Percentiles rank a stretch among this genome's conserved stretches.
Conservation (phyloP, 2,329 filamentous ascomycete species). For the Colletotrichum sp. region DNA sequence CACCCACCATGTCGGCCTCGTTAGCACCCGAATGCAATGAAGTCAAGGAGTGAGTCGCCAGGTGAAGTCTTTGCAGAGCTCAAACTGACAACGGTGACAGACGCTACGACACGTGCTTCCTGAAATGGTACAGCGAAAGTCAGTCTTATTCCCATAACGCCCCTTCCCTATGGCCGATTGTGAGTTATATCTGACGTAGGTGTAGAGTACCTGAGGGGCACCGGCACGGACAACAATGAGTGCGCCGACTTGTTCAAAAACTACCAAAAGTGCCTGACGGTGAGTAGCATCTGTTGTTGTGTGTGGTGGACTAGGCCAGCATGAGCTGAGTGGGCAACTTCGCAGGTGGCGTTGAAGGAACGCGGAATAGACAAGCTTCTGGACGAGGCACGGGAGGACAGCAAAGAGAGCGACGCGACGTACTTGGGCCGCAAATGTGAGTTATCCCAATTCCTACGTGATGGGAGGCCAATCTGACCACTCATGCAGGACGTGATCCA, state of each 20-base stretch:
- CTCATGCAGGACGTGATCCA: background rate
- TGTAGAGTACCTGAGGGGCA: slow-evolving; percentile 86
- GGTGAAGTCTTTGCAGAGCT: background rate
- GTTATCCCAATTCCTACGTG: slow-evolving; percentile 3
- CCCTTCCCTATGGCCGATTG: background rate
- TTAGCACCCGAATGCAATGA: slow-evolving; percentile 95
- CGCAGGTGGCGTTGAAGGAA: slow-evolving; percentile 82
- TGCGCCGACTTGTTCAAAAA: slow-evolving; percentile 86
- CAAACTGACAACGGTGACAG: slow-evolving; percentile 48
- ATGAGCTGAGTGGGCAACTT: background rate
- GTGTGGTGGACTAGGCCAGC: background rate
- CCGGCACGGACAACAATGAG: slow-evolving; percentile 80
- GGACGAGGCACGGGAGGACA: slow-evolving; percentile 87
- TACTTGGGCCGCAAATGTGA: slow-evolving; percentile 48
- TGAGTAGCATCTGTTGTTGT: slow-evolving; percentile 39
- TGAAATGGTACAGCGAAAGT: slow-evolving; percentile 99
- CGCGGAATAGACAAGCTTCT: slow-evolving; percentile 93
- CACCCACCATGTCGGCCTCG: slow-evolving; percentile 82
- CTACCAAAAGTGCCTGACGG: slow-evolving; percentile 86
- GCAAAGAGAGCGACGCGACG: slow-evolving; percentile 80
- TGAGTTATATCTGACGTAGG: background rate
- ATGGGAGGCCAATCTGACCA: background rate
- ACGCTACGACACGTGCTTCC: slow-evolving; percentile 94
- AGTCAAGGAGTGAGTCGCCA: slow-evolving; percentile 80
- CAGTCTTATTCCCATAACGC: slow-evolving; percentile 38